Evolutionary conservation across 2,329 filamentous ascomycete species (phyloP).

Genomic region (Exophiala bonariae): DNA sequence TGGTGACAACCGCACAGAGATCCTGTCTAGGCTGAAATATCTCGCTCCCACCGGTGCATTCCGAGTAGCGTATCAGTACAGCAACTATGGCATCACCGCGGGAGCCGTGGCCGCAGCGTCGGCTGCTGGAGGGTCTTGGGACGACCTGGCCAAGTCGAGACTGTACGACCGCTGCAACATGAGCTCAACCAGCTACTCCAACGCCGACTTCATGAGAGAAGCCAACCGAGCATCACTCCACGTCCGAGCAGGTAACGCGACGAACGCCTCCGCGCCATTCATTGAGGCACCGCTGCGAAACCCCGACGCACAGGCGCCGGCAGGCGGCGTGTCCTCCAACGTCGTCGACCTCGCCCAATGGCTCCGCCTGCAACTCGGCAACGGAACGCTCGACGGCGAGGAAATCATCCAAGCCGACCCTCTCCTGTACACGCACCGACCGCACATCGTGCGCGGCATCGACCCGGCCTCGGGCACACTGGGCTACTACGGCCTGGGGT

Average conservation of each 20-base stretch:
- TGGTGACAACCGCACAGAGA: background rate
- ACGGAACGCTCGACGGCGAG: background rate
- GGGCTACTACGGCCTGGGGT: conserved; percentile 7
- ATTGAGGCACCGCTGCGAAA: conserved; percentile 1
- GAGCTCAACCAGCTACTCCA: conserved; percentile 1
- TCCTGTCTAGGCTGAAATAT: conserved; percentile 5
- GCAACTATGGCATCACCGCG: conserved; percentile 8
- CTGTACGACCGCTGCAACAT: conserved; percentile 5
- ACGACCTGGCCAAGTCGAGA: background rate
- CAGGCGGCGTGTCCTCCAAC: conserved; percentile 5
- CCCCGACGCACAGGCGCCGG: conserved; percentile 4
- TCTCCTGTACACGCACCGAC: conserved; percentile 1
- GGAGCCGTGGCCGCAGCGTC: background rate
- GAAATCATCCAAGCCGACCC: background rate
- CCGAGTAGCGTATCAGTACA: conserved; percentile 4
- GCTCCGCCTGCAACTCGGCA: conserved; percentile 1
- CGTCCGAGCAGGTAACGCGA: background rate
- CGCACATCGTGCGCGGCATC: conserved; percentile 3
- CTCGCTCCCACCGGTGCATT: conserved; percentile 1
- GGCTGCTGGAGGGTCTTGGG: conserved; percentile 1
- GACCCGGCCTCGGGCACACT: background rate
- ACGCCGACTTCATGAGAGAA: background rate
- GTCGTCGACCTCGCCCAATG: conserved; percentile 4
- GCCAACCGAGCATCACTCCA: background rate
- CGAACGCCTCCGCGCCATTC: conserved; percentile 1